These are phyloP conservation scores for Naganishia albida DNA, from an alignment of 1,284 basidiomycete species.

Conservation along the genomic window DNA sequence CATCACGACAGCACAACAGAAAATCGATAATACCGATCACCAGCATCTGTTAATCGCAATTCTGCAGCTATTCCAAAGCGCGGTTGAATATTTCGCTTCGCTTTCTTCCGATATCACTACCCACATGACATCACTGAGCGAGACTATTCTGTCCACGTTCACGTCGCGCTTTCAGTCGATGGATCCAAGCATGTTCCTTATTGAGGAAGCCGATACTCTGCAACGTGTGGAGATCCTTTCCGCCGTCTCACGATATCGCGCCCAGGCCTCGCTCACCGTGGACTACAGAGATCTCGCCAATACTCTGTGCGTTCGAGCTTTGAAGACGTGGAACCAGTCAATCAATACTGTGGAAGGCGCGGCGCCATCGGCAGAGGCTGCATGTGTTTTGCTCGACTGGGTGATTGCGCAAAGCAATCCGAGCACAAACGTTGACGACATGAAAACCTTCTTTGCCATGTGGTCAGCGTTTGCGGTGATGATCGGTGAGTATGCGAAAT, in stretches of 20 bases:
- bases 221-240: constrained; percentile 2
- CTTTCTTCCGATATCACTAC: neutral
- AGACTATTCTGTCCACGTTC: constrained; percentile 2
- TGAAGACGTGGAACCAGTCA: neutral
- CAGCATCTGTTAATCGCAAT: constrained; percentile 4
- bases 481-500: constrained; percentile 8
- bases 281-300: neutral
- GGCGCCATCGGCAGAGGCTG: neutral
- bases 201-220: neutral
- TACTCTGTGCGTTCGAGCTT: neutral
- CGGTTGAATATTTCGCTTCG: neutral
- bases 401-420: constrained; percentile 5
- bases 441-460: constrained; percentile 12
- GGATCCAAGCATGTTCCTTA: neutral
- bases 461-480: constrained; percentile 13
- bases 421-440: constrained; percentile 1
- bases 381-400: constrained; percentile 8
- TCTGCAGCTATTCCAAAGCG: constrained; percentile 15
- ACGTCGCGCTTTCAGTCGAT: constrained; percentile 4
- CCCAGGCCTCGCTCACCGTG: neutral
- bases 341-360: no score
- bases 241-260: constrained; percentile 2
- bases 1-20: neutral
- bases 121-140: constrained; percentile 4
- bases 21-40: neutral